Evolutionary conservation across 2,329 filamentous ascomycete genomes (phyloP), one percentile per base, ranked within the genome.

Genomic region (Aspergillus udagawae): DNA sequence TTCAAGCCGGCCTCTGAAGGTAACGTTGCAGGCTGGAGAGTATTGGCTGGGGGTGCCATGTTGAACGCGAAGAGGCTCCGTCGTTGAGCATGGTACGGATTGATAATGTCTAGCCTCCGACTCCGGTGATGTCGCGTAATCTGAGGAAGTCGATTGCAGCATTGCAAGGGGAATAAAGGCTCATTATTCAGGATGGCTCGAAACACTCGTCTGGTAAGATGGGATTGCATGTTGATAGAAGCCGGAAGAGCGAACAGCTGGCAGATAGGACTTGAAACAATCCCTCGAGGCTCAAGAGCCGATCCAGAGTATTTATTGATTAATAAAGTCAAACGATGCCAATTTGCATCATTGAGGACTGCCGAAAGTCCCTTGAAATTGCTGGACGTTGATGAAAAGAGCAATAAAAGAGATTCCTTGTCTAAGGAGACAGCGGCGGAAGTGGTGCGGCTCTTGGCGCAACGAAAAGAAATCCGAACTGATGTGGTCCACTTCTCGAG

Each of bases 1-100:
- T 86, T 84, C 67, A 92, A 83, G 53, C 91, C 92, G 0, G 66
- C 65, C 51, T 75, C 73, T 2, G 72, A 71, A 85, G 88, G 66
- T 86, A 89, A 59, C 86, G 77, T 65, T 86, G 63, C 49, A 10
- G 66, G 81, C 52, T 86, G 74, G 56, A 82, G 77, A 57, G 84
- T 47, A 47, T 47, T 80, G 20, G 85, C 81, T 3, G 84, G 76
- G 65, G 63, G 58, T 25, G 59, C 50, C 48, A 65, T 53, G 41
- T 64, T 67, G 53, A 73, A 73, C 14, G 71, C 65, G 55, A 75
- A 74, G 20, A 75, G 57, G 7, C 58, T 65, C 47, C 73, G 69
- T 52, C 66, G 66, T 48, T 69, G 66, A 47, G 60, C 55, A 67
- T 68, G 74, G 61, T 81, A 78, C 6, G 71, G 62, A 53, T 63